Base-by-base conservation (phyloP, 495 filamentous ascomycete species). In the Penicillium odoratum region DNA sequence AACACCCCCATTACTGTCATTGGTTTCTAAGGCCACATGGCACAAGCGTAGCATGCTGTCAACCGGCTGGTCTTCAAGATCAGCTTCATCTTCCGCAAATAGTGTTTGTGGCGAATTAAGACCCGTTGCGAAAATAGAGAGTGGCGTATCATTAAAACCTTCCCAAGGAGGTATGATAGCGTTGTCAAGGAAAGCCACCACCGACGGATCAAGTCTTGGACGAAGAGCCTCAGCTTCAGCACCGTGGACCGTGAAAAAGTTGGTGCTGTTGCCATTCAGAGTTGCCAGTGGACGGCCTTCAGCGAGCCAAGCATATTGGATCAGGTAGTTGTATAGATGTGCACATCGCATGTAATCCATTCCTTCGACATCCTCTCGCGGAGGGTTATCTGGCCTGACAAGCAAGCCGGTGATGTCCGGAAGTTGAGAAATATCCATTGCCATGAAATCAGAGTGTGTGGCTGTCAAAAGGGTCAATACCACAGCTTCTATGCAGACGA, bases 341-440 rank as follows among this genome's bases (percentile, higher is more conserved):
- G 45, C 57, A 60, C 57, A 60, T 60, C 57, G 57, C 51, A 29
- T 2, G 47, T 60, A 60, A 8, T 60, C 57, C 47, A 60, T 60
- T 5, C 46, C 52, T 55, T 60, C 57, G 11, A 60, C 5, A 55
- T 60, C 51, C 51, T 60, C 52, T 40, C 57, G 57, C 55, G 57
- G 57, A 55, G 51, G 57, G 57, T 60, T 60, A 60, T 60, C 28
- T 60, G 57, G 57, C 57, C 46, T 55, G 51, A 60, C 57, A 51
- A 60, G 57, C 36, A 60, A 9, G 29, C 46, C 21, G 28, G 46
- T 55, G 18, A 60, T 60, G 15, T 60, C 57, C 51, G 51, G 57
- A 59, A 59, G 57, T 59, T 59, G 29, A 36, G 57, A 59, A 59
- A 59, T 7, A 55, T 59, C 57, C 57, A 59, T 59, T 59, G 57